Conservation (phyloP, 1,284 basidiomycete genomes). For the Cutaneotrichosporon dermatis region DNA sequence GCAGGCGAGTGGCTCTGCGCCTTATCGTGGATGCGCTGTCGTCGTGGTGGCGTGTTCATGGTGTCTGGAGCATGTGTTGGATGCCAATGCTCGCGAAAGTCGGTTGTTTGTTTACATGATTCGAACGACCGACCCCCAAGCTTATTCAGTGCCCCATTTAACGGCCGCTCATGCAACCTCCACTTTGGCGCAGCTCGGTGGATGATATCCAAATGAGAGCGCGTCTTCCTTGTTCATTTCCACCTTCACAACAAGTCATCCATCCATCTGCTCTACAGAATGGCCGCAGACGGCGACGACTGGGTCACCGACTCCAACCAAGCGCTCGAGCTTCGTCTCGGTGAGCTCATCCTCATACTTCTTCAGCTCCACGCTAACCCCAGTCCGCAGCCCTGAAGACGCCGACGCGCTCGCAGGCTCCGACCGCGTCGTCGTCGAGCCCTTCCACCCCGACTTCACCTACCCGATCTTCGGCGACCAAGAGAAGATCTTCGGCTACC, state of each 20-base stretch:
- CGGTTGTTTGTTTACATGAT: constrained; percentile 4
- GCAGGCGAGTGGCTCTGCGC: not conserved
- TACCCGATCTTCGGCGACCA: constrained; percentile 96
- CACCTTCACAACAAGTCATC: not conserved
- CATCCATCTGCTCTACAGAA: constrained; percentile 1
- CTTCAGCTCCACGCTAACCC: not conserved
- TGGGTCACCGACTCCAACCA: constrained; percentile 64
- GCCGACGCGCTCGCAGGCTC: constrained; percentile 52
- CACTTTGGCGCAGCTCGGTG: not conserved
- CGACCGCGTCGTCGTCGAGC: constrained; percentile 58
- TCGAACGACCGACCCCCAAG: not conserved
- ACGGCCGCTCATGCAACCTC: not conserved
- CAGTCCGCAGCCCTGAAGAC: constrained; percentile 60
- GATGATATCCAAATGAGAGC: not conserved
- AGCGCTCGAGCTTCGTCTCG: constrained; percentile 65
- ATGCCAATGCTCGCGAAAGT: not conserved
- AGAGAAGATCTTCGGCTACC: constrained; percentile 94
- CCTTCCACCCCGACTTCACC: constrained; percentile 77
- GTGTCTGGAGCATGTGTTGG: not conserved
- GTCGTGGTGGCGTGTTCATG: not conserved
- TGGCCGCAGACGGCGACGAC: constrained; percentile 10
- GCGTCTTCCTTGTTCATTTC: not conserved
- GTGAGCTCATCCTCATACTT: constrained; percentile 49
- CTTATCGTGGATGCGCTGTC: not conserved
- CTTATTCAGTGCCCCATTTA: not conserved